Evolutionary conservation across 2,329 filamentous ascomycete genomes (phyloP), one percentile per base, ranked within the genome.

Genomic region (Colletotrichum salicis): DNA sequence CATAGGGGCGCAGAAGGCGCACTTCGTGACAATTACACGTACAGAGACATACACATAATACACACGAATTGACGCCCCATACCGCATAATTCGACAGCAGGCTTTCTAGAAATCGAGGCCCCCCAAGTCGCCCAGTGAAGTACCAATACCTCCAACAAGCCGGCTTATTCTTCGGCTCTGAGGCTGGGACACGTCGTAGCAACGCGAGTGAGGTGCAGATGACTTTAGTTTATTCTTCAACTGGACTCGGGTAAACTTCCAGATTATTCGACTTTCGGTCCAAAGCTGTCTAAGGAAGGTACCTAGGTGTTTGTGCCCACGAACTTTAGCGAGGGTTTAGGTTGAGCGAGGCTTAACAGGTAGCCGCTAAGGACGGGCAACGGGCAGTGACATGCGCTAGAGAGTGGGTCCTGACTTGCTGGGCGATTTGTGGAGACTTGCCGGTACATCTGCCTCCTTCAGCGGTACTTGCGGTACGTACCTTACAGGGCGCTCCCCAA

Each of bases 361-460:
- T 48, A 19, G 35, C 24, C 37, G 8, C 37, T 60, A 60, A 45
- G 13, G 35, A 29, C 57, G 22, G 57, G 57, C n/a, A 48, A 48
- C 19, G 41, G 35, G 27, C 24, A 60, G 57, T 11, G 22, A 33
- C 19, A 35, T 19, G 35, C 51, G n/a, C 35, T 45, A 22, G 41
- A 19, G 19, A 22, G 35, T 24, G 27, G 52, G 24, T 24, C 4
- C 8, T 59, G 5, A 55, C 75, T 19, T 33, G 48, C 27, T 60
- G n/a, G 57, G 33, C 7, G 41, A 54, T 37, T n/a, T 29, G 33
- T 64, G 31, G 45, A 12, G 51, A 31, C 19, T 22, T 67, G 58
- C 45, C 52, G 56, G 59, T 59, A 67, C 57, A 15, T 55, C 41
- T 37, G 59, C 66, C 51, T 51, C 19, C 27, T 11, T 4, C 13